These are phyloP conservation scores for Ambrosiella cleistominuta DNA, from an alignment of 2,329 filamentous ascomycete genomes.

Conservation along the genomic window DNA sequence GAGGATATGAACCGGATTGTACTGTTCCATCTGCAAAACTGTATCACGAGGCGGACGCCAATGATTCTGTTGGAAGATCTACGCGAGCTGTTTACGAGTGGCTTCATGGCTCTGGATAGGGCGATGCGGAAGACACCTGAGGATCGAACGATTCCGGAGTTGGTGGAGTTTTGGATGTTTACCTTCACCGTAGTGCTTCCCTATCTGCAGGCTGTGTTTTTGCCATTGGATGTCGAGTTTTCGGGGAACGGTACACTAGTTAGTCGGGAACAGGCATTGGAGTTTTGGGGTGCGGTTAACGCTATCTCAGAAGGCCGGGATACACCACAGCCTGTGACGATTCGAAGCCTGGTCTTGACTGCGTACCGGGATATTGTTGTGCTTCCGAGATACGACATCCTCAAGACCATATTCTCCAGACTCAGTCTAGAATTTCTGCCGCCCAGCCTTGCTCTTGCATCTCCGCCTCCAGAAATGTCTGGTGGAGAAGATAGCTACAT, in stretches of 20 bases:
- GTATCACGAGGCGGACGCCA: slow-evolving; percentile 55
- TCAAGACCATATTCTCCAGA: slow-evolving; percentile 80
- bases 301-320: slow-evolving; percentile 8
- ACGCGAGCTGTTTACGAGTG: slow-evolving; percentile 56
- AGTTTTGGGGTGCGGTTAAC: slow-evolving; percentile 67
- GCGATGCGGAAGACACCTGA: slow-evolving; percentile 64
- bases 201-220: slow-evolving; percentile 86
- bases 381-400: slow-evolving; percentile 68
- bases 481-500: slow-evolving; percentile 32
- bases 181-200: slow-evolving; percentile 82
- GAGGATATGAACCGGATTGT: slow-evolving; percentile 73
- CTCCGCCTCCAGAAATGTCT: slow-evolving; percentile 33
- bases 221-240: slow-evolving; percentile 86
- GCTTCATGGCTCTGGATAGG: slow-evolving; percentile 73
- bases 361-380: slow-evolving; percentile 81
- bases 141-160: slow-evolving; percentile 70
- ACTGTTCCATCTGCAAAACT: slow-evolving; percentile 60
- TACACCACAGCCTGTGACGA: slow-evolving; percentile 30
- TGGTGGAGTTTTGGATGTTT: slow-evolving; percentile 88
- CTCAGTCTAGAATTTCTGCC: slow-evolving; percentile 65
- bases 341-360: slow-evolving; percentile 73
- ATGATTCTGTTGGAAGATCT: slow-evolving; percentile 59
- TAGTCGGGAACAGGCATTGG: slow-evolving; percentile 58
- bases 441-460: slow-evolving; percentile 34
- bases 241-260: slow-evolving; percentile 68